Conservation (phyloP, 345 rosid genomes). For the Aquilaria malaccensis region DNA sequence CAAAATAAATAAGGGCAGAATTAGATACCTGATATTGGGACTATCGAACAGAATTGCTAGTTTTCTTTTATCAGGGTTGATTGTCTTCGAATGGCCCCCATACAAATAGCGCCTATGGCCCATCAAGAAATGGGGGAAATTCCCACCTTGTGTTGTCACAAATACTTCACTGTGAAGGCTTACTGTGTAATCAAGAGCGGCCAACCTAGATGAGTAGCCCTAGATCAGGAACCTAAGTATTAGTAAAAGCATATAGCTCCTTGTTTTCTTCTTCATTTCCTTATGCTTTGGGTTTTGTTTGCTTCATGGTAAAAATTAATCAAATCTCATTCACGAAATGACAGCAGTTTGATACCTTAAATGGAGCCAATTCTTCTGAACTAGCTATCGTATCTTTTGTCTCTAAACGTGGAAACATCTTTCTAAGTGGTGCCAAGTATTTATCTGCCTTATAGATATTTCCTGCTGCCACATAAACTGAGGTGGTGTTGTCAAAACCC, state of each 20-base stretch:
- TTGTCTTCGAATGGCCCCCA: constrained; percentile 88
- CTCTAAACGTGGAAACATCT: constrained; percentile 89
- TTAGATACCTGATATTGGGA: constrained; percentile 56
- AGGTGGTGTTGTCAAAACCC: constrained; percentile 80
- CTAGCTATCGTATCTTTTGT: constrained; percentile 80
- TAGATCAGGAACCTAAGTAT: constrained; percentile 29
- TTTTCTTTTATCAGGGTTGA: constrained; percentile 88
- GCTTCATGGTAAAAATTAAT: not conserved
- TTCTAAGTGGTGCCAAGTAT: constrained; percentile 81
- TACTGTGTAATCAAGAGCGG: constrained; percentile 89
- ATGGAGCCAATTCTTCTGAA: constrained; percentile 74
- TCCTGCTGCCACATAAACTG: constrained; percentile 85
- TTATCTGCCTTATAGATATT: constrained; percentile 85
- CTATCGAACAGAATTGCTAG: constrained; percentile 80
- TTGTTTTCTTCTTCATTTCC: not conserved
- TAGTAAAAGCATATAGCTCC: constrained; percentile 9
- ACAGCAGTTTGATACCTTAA: constrained; percentile 46
- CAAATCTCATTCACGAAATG: not conserved
- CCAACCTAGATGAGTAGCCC: constrained; percentile 90
- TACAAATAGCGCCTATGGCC: constrained; percentile 88
- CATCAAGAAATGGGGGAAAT: constrained; percentile 93
- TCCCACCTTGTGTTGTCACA: constrained; percentile 98
- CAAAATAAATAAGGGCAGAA: not conserved
- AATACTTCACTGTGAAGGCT: constrained; percentile 95
- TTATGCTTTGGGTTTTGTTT: not conserved